Conservation (phyloP, 2,329 filamentous ascomycete species). For the Scedosporium apiospermum region DNA sequence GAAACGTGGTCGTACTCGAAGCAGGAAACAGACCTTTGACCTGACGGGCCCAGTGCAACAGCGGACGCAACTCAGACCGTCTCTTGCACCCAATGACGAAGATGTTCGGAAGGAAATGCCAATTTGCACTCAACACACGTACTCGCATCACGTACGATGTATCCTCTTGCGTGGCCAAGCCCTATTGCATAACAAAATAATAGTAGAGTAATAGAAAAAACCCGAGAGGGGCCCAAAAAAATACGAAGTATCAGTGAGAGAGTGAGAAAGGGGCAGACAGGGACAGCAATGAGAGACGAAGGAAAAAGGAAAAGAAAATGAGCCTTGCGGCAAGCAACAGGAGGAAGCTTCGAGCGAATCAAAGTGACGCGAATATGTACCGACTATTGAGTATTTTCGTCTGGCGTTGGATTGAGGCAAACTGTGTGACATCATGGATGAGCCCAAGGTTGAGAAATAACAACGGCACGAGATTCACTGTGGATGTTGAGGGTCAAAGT, state of each 20-base stretch:
- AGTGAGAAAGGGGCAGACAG: background rate
- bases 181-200: background rate
- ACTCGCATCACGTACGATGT: background rate
- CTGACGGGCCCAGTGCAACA: background rate
- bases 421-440: background rate
- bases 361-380: background rate
- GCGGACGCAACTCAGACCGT: background rate
- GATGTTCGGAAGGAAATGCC: background rate
- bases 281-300: too few relatives aligned
- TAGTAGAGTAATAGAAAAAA: background rate
- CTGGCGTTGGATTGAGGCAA: background rate
- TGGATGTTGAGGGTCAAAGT: too few relatives aligned
- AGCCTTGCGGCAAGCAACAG: background rate
- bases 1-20: background rate
- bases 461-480: too few relatives aligned
- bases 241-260: too few relatives aligned
- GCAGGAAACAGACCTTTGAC: background rate
- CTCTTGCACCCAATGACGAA: background rate
- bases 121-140: background rate
- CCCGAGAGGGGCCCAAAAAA: too few relatives aligned
- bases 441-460: background rate
- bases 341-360: background rate
- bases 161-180: background rate
- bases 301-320: too few relatives aligned
- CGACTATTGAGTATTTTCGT: too few relatives aligned